Percentiles rank a stretch among this genome's conserved stretches.
Evolutionary conservation across 441 rosid genomes (phyloP).

Genomic region (Euphorbia schlechtendalii): DNA sequence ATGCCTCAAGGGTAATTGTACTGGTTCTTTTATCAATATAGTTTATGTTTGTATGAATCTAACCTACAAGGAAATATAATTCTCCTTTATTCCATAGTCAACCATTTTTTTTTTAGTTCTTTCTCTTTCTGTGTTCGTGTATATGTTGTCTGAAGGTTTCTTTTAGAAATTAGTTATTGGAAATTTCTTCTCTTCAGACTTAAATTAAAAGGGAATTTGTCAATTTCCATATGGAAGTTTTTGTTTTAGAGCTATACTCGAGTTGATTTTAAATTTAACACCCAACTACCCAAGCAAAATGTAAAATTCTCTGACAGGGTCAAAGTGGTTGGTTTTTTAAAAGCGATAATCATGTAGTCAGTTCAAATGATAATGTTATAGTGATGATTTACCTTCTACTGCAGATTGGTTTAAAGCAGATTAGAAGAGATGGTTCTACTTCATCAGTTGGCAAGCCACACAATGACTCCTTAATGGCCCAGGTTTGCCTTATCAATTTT

Average conservation of each 20-base stretch:
- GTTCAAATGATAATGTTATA: conserved; percentile 2
- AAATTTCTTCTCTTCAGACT: background rate
- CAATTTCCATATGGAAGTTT: background rate
- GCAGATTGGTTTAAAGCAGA: conserved; percentile 44
- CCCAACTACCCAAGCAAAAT: too few species aligned
- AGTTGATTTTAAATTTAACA: too few species aligned
- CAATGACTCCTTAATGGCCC: conserved; percentile 48
- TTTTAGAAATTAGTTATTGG: background rate
- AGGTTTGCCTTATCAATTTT: conserved; percentile 33
- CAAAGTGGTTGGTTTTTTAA: background rate
- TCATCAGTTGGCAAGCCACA: conserved; percentile 38
- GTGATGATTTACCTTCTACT: background rate
- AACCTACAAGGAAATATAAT: background rate
- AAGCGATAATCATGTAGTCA: background rate
- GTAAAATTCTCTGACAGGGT: background rate
- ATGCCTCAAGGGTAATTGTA: background rate
- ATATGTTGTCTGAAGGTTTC: background rate
- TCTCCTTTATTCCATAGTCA: too few species aligned
- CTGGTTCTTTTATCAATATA: background rate
- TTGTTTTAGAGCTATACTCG: too few species aligned
- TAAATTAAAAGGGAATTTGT: background rate
- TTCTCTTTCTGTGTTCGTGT: too few species aligned
- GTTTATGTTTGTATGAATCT: background rate
- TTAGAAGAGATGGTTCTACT: conserved; percentile 36
- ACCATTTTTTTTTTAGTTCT: too few species aligned